A percentile compares a stretch with the other conserved stretches of the same genome.
phyloP scores from a whole-genome alignment of 768 basidiomycete species.

The Termitomyces sp. region DNA sequence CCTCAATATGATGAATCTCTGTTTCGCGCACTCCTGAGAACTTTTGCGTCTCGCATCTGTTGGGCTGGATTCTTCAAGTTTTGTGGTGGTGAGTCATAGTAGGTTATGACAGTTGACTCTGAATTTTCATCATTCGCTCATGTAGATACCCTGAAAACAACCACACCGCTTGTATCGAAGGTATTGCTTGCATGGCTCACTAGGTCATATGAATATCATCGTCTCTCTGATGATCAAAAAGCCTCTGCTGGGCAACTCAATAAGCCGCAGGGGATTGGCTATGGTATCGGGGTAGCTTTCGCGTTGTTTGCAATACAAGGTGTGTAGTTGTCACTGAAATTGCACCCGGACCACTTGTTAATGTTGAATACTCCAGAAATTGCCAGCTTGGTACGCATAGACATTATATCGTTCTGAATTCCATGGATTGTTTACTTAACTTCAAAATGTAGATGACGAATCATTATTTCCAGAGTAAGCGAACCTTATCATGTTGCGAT shows the following conservation, averaged over 20 bases:
- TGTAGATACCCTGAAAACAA: constrained; percentile 40
- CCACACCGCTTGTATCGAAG: constrained; percentile 43
- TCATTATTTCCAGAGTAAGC: constrained; percentile 17
- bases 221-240: constrained; percentile 24
- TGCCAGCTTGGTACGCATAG: constrained; percentile 25
- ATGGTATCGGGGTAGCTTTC: constrained; percentile 47
- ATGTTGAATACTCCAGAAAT: constrained; percentile 16
- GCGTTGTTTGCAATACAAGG: constrained; percentile 51
- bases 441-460: constrained; percentile 16
- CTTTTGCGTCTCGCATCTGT: constrained; percentile 34
- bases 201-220: constrained; percentile 31
- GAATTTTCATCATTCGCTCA: background rate
- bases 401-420: background rate
- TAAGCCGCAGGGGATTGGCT: constrained; percentile 39
- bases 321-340: constrained; percentile 10
- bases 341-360: background rate
- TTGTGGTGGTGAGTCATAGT: constrained; percentile 20
- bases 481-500: background rate
- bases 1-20: constrained; percentile 28
- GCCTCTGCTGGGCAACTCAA: constrained; percentile 18
- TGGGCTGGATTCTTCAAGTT: constrained; percentile 30
- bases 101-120: background rate
- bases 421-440: background rate
- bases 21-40: constrained; percentile 27
- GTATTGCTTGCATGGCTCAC: constrained; percentile 44